Conservation (phyloP, 176 grass and related monocot species). For the Alopecurus myosuroides region DNA sequence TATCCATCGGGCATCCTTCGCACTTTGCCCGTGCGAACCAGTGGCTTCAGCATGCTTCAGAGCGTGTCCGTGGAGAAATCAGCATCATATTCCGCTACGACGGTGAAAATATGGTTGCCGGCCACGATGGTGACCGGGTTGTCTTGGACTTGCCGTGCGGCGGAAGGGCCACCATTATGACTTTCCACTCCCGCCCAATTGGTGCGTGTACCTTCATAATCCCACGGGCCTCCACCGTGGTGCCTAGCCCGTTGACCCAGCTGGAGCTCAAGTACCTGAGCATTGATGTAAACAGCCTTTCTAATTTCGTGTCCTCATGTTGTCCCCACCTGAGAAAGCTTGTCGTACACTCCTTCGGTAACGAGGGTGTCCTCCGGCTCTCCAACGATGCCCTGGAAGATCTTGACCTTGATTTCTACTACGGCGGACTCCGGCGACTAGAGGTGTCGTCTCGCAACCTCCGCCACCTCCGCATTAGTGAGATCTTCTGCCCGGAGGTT, state of each 20-base stretch:
- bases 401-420: background rate
- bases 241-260: background rate
- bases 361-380: background rate
- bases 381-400: background rate
- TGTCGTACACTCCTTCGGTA: background rate
- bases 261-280: background rate
- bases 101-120: background rate
- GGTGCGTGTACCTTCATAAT: background rate
- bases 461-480: background rate
- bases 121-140: background rate
- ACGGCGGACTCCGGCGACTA: background rate
- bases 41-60: background rate
- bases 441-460: background rate
- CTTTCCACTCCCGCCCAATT: background rate
- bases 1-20: background rate
- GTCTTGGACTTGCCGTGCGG: background rate
- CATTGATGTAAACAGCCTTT: background rate
- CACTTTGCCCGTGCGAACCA: background rate
- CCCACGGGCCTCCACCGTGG: background rate
- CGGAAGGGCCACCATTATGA: background rate
- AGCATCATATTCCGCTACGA: background rate
- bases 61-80: background rate
- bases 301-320: background rate
- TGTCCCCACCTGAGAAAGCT: background rate
- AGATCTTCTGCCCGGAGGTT: background rate